phyloP scores from a whole-genome alignment of 345 rosid genomes.

The Eucalyptus regnans region DNA sequence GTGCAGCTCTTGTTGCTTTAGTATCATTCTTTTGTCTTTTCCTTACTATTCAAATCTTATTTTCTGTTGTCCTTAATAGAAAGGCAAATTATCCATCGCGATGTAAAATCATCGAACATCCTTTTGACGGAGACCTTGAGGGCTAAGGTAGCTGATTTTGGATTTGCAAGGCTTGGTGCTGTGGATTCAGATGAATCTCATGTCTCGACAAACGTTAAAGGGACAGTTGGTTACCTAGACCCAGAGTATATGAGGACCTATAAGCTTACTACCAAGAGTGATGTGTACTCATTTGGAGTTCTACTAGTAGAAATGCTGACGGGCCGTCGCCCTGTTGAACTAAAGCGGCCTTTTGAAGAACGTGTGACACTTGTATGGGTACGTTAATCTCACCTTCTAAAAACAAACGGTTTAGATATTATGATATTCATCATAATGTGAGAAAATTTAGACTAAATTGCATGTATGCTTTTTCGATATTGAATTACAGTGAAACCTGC shows the following conservation, averaged over 20 bases:
- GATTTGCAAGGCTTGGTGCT: conserved; percentile 78
- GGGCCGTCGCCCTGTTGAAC: conserved; percentile 88
- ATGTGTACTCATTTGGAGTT: conserved; percentile 86
- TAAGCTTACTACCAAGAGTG: conserved; percentile 85
- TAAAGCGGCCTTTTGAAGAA: conserved; percentile 46
- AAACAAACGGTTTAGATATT: neutral
- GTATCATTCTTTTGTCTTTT: neutral
- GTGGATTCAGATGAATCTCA: conserved; percentile 54
- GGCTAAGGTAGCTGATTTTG: conserved; percentile 96
- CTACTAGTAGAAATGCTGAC: conserved; percentile 75
- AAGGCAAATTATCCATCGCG: conserved; percentile 90
- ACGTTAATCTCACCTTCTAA: conserved; percentile 6
- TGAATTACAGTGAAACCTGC: neutral
- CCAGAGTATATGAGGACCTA: conserved; percentile 94
- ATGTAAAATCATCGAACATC: conserved; percentile 89
- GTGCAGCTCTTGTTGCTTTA: neutral
- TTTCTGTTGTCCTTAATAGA: conserved; percentile 23
- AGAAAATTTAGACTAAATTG: neutral
- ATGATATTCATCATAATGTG: neutral
- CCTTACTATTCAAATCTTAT: neutral
- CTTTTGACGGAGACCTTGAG: conserved; percentile 86
- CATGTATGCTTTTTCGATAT: neutral
- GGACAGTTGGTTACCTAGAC: conserved; percentile 94
- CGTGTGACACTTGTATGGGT: conserved; percentile 85
- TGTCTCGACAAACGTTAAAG: conserved; percentile 78